phyloP scores from a whole-genome alignment of 352 stramenopile species.

The Phytophthora capsici region DNA sequence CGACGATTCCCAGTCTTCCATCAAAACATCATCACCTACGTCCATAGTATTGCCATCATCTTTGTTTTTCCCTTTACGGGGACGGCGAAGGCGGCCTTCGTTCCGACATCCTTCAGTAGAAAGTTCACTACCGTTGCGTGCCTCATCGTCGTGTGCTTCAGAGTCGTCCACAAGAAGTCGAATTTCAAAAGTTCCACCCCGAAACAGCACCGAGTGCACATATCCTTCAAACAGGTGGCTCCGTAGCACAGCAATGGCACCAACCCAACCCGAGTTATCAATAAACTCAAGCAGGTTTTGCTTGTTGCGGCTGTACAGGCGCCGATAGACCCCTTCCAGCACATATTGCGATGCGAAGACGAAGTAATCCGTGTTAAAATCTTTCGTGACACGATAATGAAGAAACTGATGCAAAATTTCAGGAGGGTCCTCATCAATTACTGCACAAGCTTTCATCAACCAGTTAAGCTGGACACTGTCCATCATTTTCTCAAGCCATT shows the following conservation, averaged over 20 bases:
- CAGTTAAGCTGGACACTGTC: too few species aligned
- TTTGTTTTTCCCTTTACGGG: not conserved
- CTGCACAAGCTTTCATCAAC: not conserved
- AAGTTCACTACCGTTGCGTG: not conserved
- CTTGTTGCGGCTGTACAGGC: not conserved
- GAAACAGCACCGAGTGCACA: slow-evolving; percentile 4
- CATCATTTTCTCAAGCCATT: too few species aligned
- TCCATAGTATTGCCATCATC: not conserved
- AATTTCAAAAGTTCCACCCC: slow-evolving; percentile 9
- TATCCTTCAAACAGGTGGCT: slow-evolving; percentile 6
- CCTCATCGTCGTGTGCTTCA: not conserved
- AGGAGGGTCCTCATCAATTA: too few species aligned
- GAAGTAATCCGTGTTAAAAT: not conserved
- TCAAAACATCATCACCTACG: not conserved
- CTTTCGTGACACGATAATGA: not conserved
- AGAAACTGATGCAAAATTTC: not conserved
- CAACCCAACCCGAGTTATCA: not conserved
- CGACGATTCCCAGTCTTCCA: not conserved
- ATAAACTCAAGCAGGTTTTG: not conserved
- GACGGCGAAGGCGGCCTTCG: not conserved
- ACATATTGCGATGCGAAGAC: not conserved
- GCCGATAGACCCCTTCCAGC: not conserved
- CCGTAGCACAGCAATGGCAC: slow-evolving; percentile 2
- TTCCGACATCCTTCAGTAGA: not conserved
- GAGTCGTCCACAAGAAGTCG: not conserved